Evolutionary conservation across 768 basidiomycete genomes (phyloP), one percentile per base, ranked within the genome.

Genomic region (Panellus pusillus): DNA sequence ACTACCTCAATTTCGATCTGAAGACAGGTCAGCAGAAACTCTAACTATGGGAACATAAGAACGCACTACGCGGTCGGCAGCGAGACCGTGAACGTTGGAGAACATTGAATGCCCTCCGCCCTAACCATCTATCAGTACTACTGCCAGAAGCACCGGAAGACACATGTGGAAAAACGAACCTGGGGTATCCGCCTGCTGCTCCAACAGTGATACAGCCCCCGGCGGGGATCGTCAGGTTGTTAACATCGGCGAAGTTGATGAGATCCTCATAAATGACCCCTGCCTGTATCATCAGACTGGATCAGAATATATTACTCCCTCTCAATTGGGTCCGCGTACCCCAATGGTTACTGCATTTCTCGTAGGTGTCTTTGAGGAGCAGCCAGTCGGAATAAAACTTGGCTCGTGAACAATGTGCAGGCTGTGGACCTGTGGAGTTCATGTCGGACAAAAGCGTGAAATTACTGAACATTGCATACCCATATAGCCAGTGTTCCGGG

Each of bases 1-100:
- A 75, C 72, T 14, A 75, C 58, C 41, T 67, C 66, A 53, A 71
- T 65, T 41, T 76, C 61, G 2, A 73, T 32, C 46, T 47, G 32
- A 28, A 6, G 19, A 45, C 32, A 18, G 38, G 46, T 27, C 18
- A 14, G 24, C 9, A 15, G 2, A 36, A 3, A n/a, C n/a, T n/a
- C n/a, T n/a, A n/a, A 5, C 12, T 17, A 18, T 15, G 11, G 9
- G 20, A 19, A 15, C 19, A 3, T 6, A 12, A 19, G 24, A 9
- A 40, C 39, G 12, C 12, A 47, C 46, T 19, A 47, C 46, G 15
- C 46, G 46, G 15, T 47, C 46, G 13, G 36, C 46, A 27, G 36
- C 46, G 14, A 47, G 46, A 7, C 46, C 46, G 35, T 37, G 28
- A 15, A 47, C 35, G 27, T 37, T 37, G 5, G 46, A 38, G 4